phyloP scores from a whole-genome alignment of 768 basidiomycete genomes.

The Russula griseocarnosa region DNA sequence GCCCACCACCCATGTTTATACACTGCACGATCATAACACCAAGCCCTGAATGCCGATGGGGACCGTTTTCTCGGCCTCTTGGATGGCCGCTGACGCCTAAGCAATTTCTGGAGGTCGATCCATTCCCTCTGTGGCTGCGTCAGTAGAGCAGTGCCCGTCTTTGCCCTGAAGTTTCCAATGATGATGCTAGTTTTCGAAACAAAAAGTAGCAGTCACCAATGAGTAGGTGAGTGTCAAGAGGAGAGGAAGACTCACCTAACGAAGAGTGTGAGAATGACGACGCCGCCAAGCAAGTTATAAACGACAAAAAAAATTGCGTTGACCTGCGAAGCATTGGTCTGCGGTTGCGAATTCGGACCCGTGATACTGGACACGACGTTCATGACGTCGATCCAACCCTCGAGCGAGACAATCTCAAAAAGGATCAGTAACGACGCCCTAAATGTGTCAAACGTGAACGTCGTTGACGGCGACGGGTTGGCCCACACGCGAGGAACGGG shows the following conservation, averaged over 20 bases:
- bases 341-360: conserved; percentile 64
- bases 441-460: conserved; percentile 89
- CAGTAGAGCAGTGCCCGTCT: conserved; percentile 81
- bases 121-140: conserved; percentile 88
- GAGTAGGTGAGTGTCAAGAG: background rate
- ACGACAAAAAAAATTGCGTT: conserved; percentile 90
- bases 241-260: conserved; percentile 61
- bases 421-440: conserved; percentile 79
- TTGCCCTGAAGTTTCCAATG: conserved; percentile 86
- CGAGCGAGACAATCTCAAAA: conserved; percentile 93
- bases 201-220: conserved; percentile 16
- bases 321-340: conserved; percentile 64
- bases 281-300: conserved; percentile 87
- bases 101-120: conserved; percentile 88
- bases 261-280: conserved; percentile 86
- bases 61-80: conserved; percentile 70
- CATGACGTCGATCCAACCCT: conserved; percentile 98
- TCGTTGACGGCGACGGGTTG: conserved; percentile 76
- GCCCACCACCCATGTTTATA: conserved; percentile 95
- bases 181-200: conserved; percentile 69
- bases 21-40: conserved; percentile 92
- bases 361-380: conserved; percentile 71
- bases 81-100: conserved; percentile 82
- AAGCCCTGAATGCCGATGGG: conserved; percentile 50
- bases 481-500: conserved; percentile 84